Base-by-base conservation (phyloP, 768 basidiomycete genomes). In the Boletus subcaerulescens region DNA sequence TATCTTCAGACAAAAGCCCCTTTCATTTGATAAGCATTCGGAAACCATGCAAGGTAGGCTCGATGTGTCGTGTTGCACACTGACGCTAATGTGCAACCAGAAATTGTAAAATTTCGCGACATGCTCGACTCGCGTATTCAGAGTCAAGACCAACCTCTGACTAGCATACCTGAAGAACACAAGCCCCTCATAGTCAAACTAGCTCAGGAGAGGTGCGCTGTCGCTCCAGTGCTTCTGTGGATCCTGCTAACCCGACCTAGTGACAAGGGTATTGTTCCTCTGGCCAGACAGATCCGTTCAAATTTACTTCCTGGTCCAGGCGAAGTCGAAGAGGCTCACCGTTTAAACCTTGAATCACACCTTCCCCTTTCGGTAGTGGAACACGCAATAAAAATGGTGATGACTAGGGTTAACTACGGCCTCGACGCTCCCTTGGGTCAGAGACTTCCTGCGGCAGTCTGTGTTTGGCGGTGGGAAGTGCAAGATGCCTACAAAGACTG, bases 391-490 rank as follows among this genome's bases (percentile, higher is more conserved):
- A 84, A 80, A 65, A 62, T 73, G 3, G 67, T 87, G 12, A 81
- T 91, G 52, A 74, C 68, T 29, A 85, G 93, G 15, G 81, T 79
- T 26, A 94, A 96, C 68, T 95, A 95, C 64, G 93, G 93, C 2
- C 70, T 94, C 6, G 84, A 90, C 49, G 59, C 38, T 22, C 71
- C 73, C 3, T 63, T 72, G 17, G 80, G 80, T 35, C 73, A 74
- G 49, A 89, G 80, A 65, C 63, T 75, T 20, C 85, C 87, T 14
- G 81, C 85, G 8, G 73, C 80, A n/a, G 71, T 90, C 33, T 85
- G 81, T 57, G 74, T 88, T 20, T 95, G 91, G 91, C 77, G 89
- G 48, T 96, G 93, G 93, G 93, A 96, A 67, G 85, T 89, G 12
- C 83, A 81, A 61, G 77, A 81, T 3, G 60, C 77, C 18, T 75